Percentiles rank a stretch among this genome's conserved stretches.
phyloP scores from a whole-genome alignment of 2,329 filamentous ascomycete species.

The Dactylella cylindrospora region DNA sequence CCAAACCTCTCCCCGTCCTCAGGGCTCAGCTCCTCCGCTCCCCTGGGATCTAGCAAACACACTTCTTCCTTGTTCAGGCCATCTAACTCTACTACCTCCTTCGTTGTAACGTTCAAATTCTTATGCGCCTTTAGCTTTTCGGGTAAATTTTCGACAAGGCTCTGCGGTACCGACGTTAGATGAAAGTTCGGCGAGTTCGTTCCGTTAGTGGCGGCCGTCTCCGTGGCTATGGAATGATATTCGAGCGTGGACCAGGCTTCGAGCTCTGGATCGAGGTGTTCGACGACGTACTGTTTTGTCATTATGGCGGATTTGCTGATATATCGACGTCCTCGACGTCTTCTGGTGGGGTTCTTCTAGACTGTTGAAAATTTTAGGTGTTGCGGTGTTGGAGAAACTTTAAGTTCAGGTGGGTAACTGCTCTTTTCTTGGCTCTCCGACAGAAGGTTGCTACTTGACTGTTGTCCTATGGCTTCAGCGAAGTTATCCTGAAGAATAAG shows the following conservation, averaged over 20 bases:
- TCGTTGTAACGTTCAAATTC: slow-evolving; percentile 68
- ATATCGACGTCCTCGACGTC: too few species aligned
- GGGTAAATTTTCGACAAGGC: slow-evolving; percentile 60
- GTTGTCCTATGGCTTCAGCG: too few species aligned
- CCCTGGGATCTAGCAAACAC: slow-evolving; percentile 86
- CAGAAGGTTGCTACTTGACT: background rate
- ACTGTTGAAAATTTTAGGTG: slow-evolving; percentile 28
- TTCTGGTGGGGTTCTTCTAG: too few species aligned
- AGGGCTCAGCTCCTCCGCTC: slow-evolving; percentile 75
- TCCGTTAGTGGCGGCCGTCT: slow-evolving; percentile 53
- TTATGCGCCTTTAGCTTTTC: slow-evolving; percentile 62
- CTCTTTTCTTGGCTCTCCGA: background rate
- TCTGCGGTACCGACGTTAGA: slow-evolving; percentile 74
- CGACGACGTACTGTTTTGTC: slow-evolving; percentile 38
- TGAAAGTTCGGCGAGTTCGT: slow-evolving; percentile 64
- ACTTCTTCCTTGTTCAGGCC: slow-evolving; percentile 68
- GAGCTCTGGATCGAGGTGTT: slow-evolving; percentile 83
- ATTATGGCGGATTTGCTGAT: background rate
- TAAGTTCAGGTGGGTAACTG: too few species aligned
- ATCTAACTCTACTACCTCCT: slow-evolving; percentile 82
- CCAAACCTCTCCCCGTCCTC: slow-evolving; percentile 82
- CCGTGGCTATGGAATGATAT: slow-evolving; percentile 81
- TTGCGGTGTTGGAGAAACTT: slow-evolving; percentile 10
- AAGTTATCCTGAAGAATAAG: too few species aligned
- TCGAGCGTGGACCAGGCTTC: slow-evolving; percentile 93